These are phyloP conservation scores for Scenedesmus sp. DNA, from an alignment of 163 green algal species.

Conservation along the genomic window DNA sequence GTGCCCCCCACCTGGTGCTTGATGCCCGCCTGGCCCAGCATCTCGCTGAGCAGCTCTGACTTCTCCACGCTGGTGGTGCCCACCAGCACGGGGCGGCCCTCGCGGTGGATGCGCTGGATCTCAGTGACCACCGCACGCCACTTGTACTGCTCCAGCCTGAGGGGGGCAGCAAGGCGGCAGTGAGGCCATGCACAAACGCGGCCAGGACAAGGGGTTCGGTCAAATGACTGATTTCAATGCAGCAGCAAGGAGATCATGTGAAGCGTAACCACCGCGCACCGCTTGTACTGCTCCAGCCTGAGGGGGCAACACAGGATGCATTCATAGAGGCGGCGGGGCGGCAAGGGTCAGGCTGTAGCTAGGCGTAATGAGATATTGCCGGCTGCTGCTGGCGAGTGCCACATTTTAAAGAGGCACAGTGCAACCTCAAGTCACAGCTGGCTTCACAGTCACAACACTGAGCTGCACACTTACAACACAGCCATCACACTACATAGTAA, in stretches of 20 bases:
- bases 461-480: too few species aligned
- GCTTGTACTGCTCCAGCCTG: constrained; percentile 82
- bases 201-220: too few species aligned
- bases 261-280: constrained; percentile 78
- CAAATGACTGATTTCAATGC: background rate
- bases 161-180: background rate
- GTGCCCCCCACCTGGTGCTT: constrained; percentile 75
- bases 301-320: background rate
- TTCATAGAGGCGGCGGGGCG: too few species aligned
- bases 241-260: background rate
- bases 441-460: too few species aligned
- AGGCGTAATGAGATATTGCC: too few species aligned
- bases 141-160: constrained; percentile 78
- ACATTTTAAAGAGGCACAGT: too few species aligned
- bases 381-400: too few species aligned
- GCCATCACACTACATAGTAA: too few species aligned
- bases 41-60: constrained; percentile 85
- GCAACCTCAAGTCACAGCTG: too few species aligned
- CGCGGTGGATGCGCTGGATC: constrained; percentile 89
- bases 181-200: too few species aligned
- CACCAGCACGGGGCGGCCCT: constrained; percentile 90
- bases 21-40: constrained; percentile 87
- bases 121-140: constrained; percentile 88
- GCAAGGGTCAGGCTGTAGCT: too few species aligned
- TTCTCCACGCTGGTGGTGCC: constrained; percentile 97